phyloP scores from a whole-genome alignment of 768 basidiomycete species.

The Steccherinum ochraceum region DNA sequence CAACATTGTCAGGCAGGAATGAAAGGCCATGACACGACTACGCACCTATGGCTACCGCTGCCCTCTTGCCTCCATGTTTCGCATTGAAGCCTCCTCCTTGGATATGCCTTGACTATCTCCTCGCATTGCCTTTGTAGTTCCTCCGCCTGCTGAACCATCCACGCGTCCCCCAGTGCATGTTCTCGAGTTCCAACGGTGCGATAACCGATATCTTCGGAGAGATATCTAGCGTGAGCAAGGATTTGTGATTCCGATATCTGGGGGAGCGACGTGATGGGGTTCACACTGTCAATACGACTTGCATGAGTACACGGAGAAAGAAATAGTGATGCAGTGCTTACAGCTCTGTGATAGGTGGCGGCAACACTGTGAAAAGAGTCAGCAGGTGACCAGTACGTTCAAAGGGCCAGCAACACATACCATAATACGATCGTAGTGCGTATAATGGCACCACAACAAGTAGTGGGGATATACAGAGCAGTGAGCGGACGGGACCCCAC shows the following conservation, averaged over 20 bases:
- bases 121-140: conserved; percentile 60
- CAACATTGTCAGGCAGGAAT: too few species aligned
- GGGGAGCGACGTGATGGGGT: conserved; percentile 52
- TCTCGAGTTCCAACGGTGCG: conserved; percentile 88
- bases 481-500: conserved; percentile 61
- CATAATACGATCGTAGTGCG: conserved; percentile 34
- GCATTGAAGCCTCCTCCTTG: conserved; percentile 62
- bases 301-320: too few species aligned
- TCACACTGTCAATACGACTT: too few species aligned
- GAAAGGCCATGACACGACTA: too few species aligned
- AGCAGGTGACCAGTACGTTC: background rate
- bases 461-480: conserved; percentile 48
- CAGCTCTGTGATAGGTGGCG: conserved; percentile 48
- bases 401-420: conserved; percentile 23
- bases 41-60: conserved; percentile 81
- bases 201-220: conserved; percentile 86
- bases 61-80: conserved; percentile 91
- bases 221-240: conserved; percentile 52
- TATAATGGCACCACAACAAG: conserved; percentile 43
- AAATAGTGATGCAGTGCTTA: conserved; percentile 27
- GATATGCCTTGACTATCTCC: conserved; percentile 25
- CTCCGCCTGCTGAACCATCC: conserved; percentile 68
- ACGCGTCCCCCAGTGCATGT: conserved; percentile 78
- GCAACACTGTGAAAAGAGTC: conserved; percentile 37
- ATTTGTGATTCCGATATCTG: conserved; percentile 71